Percentiles rank a stretch among this genome's conserved stretches.
Evolutionary conservation across 1,139 yeast species (phyloP).

Genomic region (Scheffersomyces titani): DNA sequence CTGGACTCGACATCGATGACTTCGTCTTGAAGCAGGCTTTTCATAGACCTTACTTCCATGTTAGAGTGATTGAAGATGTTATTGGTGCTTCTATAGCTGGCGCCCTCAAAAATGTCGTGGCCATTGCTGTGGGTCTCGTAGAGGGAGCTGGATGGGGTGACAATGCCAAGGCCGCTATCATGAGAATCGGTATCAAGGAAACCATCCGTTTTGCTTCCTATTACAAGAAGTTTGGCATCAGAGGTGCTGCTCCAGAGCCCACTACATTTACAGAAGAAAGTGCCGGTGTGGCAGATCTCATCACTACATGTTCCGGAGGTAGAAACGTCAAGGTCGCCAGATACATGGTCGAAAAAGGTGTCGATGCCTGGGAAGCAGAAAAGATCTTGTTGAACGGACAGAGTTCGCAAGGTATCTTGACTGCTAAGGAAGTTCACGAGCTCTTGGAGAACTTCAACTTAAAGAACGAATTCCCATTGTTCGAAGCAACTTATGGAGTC

Average conservation of each 20-base stretch:
- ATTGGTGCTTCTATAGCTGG: slow-evolving; percentile 95
- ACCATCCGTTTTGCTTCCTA: slow-evolving; percentile 59
- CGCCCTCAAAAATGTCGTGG: slow-evolving; percentile 91
- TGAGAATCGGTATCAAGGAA: slow-evolving; percentile 91
- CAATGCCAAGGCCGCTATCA: slow-evolving; percentile 93
- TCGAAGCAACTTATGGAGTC: slow-evolving; percentile 81
- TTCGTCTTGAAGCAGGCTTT: slow-evolving; percentile 68
- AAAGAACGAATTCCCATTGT: slow-evolving; percentile 78
- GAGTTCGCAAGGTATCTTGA: slow-evolving; percentile 90
- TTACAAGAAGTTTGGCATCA: slow-evolving; percentile 66
- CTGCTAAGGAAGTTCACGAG: slow-evolving; percentile 87
- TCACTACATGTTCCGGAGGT: slow-evolving; percentile 96
- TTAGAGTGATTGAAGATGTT: slow-evolving; percentile 82
- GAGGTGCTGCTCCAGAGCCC: slow-evolving; percentile 64
- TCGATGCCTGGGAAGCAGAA: slow-evolving; percentile 78
- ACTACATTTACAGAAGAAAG: slow-evolving; percentile 86
- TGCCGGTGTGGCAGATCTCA: slow-evolving; percentile 96
- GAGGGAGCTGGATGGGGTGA: slow-evolving; percentile 98
- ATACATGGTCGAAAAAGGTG: slow-evolving; percentile 71
- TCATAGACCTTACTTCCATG: slow-evolving; percentile 97
- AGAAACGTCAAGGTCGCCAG: slow-evolving; percentile 89
- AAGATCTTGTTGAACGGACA: slow-evolving; percentile 84
- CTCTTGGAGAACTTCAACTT: slow-evolving; percentile 63
- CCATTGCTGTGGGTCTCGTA: slow-evolving; percentile 91
- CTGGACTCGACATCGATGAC: slow-evolving; percentile 73